Evolutionary conservation across 768 basidiomycete genomes (phyloP), one percentile per base, ranked within the genome.

Genomic region (Polyporus arcularius): DNA sequence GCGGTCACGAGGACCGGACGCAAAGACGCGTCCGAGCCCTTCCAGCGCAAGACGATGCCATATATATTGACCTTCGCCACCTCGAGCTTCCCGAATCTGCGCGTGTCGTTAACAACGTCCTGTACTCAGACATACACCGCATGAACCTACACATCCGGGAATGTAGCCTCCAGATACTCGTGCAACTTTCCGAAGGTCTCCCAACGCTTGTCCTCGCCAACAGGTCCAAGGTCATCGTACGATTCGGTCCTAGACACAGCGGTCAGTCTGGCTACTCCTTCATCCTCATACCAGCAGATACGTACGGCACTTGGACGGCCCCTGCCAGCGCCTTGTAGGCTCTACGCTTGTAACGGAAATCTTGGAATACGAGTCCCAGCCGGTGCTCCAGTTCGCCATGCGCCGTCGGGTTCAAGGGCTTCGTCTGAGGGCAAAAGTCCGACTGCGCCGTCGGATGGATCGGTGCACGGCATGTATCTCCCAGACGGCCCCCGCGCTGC

Each of bases 11-110:
- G 71, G 3, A 87, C 66, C 0, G 86, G 88, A 64, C 85, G 85
- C 35, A 81, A 69, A 7, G 70, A 59, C 8, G 73, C 58, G 47
- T 83, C 75, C 10, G 77, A 74, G 3, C 86, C 87, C 46, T 80
- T 73, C 85, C 85, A 88, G 47, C 82, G 80, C 65, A 83, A 84
- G 2, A 88, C 73, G 15, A 88, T 75, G 0, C 82, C 86, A 53
- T 83, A 87, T 0, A 80, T 85, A 64, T 86, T 86, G 53, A 89
- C 80, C 57, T 77, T 76, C 5, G 82, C 81, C 58, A 87, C 74
- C 38, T 76, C 62, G 12, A 88, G 74, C n/a, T 69, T 73, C 11
- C 75, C 62, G 66, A 85, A 60, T 0, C 63, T 64, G 26, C 3
- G 21, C 11, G 15, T 40, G 16, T 15, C 32, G 18, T 8, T 41